A percentile compares a stretch with the other conserved stretches of the same genome.
These are phyloP conservation scores for Pseudomassariella vexata DNA, from an alignment of 2,329 filamentous ascomycete genomes.

Conservation along the genomic window DNA sequence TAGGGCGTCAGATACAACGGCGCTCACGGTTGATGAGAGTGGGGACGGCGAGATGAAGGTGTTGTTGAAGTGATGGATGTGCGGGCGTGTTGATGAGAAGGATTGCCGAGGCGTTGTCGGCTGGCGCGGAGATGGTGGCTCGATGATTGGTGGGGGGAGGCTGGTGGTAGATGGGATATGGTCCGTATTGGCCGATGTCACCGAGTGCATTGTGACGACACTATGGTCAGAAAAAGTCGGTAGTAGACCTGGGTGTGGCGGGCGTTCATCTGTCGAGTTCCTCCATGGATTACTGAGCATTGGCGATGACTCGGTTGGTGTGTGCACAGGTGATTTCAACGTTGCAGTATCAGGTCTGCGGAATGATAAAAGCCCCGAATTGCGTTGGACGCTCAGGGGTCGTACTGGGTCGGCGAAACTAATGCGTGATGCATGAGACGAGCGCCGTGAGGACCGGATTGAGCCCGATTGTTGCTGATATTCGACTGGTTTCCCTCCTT, in stretches of 20 bases:
- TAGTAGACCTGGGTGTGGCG: slow-evolving; percentile 27
- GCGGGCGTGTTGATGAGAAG: slow-evolving; percentile 25
- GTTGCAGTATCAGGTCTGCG: slow-evolving; percentile 24
- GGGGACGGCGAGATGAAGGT: slow-evolving; percentile 55
- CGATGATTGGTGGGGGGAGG: slow-evolving; percentile 11
- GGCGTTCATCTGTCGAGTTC: slow-evolving; percentile 25
- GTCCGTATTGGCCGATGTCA: slow-evolving; percentile 20
- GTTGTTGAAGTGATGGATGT: slow-evolving; percentile 34
- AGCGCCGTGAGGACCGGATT: slow-evolving; percentile 34
- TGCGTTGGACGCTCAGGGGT: slow-evolving; percentile 26
- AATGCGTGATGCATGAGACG: slow-evolving; percentile 40
- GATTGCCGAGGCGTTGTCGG: slow-evolving; percentile 22
- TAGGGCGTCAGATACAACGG: slow-evolving; percentile 51
- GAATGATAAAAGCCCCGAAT: slow-evolving; percentile 28
- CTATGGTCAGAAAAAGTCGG: slow-evolving; percentile 23
- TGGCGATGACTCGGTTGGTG: slow-evolving; percentile 29
- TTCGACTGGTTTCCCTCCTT: slow-evolving; percentile 13
- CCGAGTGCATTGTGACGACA: slow-evolving; percentile 22
- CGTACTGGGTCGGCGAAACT: slow-evolving; percentile 35
- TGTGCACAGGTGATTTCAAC: slow-evolving; percentile 23
- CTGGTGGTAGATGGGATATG: slow-evolving; percentile 16
- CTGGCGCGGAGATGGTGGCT: slow-evolving; percentile 20
- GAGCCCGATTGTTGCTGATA: slow-evolving; percentile 11
- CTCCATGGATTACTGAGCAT: slow-evolving; percentile 40
- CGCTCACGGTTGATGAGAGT: slow-evolving; percentile 52